phyloP scores from a whole-genome alignment of 192 early-diverging fungal species.

The Entomortierella lignicola region DNA sequence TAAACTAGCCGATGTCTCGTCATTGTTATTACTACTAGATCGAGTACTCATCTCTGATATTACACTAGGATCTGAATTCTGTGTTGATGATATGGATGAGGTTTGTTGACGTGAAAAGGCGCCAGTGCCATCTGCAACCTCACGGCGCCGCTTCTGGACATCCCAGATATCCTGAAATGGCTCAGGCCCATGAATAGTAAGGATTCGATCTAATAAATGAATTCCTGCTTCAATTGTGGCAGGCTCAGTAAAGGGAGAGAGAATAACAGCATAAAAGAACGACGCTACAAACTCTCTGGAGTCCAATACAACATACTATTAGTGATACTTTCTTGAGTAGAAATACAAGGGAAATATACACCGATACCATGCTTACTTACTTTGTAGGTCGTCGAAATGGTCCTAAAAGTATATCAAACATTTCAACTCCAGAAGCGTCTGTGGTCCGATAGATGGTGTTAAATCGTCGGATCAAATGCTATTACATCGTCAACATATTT shows the following conservation, averaged over 20 bases:
- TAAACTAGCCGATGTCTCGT: background rate
- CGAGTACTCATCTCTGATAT: slow-evolving; percentile 12
- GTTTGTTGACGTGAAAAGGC: slow-evolving; percentile 21
- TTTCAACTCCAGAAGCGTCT: slow-evolving; percentile 47
- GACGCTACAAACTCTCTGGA: slow-evolving; percentile 38
- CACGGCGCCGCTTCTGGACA: slow-evolving; percentile 38
- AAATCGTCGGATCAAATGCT: background rate
- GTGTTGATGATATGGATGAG: slow-evolving; percentile 1
- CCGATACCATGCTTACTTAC: too few relatives aligned
- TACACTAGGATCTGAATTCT: background rate
- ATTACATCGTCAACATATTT: background rate
- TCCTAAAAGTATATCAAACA: slow-evolving; percentile 41
- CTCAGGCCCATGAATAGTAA: slow-evolving; percentile 47
- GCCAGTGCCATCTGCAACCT: slow-evolving; percentile 31
- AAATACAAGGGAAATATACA: too few relatives aligned
- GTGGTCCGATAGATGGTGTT: too few relatives aligned
- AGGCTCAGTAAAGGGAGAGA: slow-evolving; percentile 39
- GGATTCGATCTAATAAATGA: slow-evolving; percentile 30
- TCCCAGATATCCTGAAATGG: slow-evolving; percentile 35
- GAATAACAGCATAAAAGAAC: slow-evolving; percentile 39
- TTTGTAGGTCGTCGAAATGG: slow-evolving; percentile 38
- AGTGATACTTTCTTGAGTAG: too few relatives aligned
- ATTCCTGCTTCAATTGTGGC: slow-evolving; percentile 43
- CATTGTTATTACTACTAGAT: background rate
- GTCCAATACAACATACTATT: background rate